Base-by-base conservation (phyloP, 371 early-diverging fungal genomes). In the Sporodiniella umbellata region DNA sequence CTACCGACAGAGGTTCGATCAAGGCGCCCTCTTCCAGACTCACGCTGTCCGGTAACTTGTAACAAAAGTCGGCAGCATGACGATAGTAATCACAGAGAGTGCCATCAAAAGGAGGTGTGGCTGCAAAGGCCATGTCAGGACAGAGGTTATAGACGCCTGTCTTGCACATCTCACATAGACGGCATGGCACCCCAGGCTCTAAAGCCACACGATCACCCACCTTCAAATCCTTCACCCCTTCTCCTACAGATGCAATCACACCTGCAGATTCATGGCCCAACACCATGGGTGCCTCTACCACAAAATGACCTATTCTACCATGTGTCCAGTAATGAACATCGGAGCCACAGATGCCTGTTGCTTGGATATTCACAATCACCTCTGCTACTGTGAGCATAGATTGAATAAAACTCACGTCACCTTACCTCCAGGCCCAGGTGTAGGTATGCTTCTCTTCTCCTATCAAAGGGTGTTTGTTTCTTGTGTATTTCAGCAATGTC, bases 241-340 rank as follows among this genome's bases (percentile, higher is more conserved):
- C 62, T 30, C 88, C 90, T 14, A 75, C 70, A 26, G 79, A 70
- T 6, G 77, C 69, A 26, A 90, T 71, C 17, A 72, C 62, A 56
- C 89, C 89, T 35, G 89, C 71, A 17, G 88, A 84, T 64, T 89
- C 89, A 58, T 92, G 92, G 21, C 93, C 92, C 15, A 84, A 73
- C n/a, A 90, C 79, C 60, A 83, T 81, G 10, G 90, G 90, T 2
- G 46, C 62, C 21, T 70, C 56, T 15, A 68, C 40, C 18, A 66
- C 51, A 38, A 77, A 77, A 31, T 64, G 58, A 19, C 77, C 77
- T 56, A 77, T 71, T 28, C 65, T 61, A 26, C 77, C 77, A 31
- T 73, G 71, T 4, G 59, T 62, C 73, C 73, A 77, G 54, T 77
- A 77, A 48, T 77, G 77, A 8, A 77, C 71, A 45, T 77, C 77